A percentile compares a stretch with the other conserved stretches of the same genome.
Evolutionary conservation across 2,329 filamentous ascomycete genomes (phyloP).

Genomic region (Lasiodiplodia sp.): DNA sequence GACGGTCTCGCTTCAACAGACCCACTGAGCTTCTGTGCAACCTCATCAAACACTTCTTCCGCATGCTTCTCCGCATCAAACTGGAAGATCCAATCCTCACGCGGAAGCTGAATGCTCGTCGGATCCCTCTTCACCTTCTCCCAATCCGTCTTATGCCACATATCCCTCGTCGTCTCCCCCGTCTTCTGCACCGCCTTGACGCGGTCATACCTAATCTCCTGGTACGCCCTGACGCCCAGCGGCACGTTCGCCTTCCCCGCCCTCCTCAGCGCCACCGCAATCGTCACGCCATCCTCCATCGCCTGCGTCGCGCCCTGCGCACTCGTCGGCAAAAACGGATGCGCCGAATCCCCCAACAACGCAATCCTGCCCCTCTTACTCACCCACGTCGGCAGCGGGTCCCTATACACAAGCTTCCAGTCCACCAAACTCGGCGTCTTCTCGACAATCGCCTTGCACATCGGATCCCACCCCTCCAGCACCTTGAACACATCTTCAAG

Average conservation of each 20-base stretch:
- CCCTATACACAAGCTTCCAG: conserved; percentile 31
- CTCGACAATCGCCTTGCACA: conserved; percentile 53
- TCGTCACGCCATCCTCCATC: conserved; percentile 32
- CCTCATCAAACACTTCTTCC: conserved; percentile 33
- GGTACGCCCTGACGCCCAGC: conserved; percentile 16
- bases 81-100: conserved; percentile 23
- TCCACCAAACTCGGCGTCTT: conserved; percentile 42
- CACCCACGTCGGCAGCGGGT: conserved; percentile 31
- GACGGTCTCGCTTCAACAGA: conserved; percentile 6
- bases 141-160: conserved; percentile 40
- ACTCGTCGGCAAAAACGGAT: conserved; percentile 31
- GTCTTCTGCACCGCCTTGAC: conserved; percentile 35
- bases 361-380: conserved; percentile 12
- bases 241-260: conserved; percentile 22
- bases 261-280: conserved; percentile 22
- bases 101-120: conserved; percentile 7
- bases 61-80: conserved; percentile 26
- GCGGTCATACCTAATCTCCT: conserved; percentile 21
- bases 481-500: conserved; percentile 44
- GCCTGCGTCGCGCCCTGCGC: conserved; percentile 30
- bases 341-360: conserved; percentile 31
- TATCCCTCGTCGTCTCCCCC: conserved; percentile 25
- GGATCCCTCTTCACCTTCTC: conserved; percentile 24
- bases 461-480: conserved; percentile 50
- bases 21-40: conserved; percentile 36